phyloP scores from a whole-genome alignment of 1,139 yeast species.

The Candida dubliniensis region DNA sequence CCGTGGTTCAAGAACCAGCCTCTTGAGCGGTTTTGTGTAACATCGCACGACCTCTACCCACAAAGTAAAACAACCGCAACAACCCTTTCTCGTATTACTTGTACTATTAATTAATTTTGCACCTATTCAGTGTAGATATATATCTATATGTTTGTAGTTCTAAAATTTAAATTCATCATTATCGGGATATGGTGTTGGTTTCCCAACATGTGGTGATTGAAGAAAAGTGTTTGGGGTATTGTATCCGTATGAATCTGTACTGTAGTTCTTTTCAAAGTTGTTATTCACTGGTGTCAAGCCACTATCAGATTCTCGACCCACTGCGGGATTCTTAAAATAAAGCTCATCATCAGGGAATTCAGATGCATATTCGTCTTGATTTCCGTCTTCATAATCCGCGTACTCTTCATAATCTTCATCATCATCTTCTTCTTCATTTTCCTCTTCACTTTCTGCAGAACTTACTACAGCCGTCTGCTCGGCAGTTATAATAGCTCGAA shows the following conservation, averaged over 20 bases:
- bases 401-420: background rate
- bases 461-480: constrained; percentile 31
- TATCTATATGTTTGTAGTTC: background rate
- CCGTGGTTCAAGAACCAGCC: no score
- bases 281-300: background rate
- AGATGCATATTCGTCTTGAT: background rate
- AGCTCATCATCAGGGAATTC: background rate
- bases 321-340: background rate
- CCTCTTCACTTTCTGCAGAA: constrained; percentile 2
- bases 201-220: background rate
- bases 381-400: background rate
- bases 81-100: no score
- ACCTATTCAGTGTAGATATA: background rate
- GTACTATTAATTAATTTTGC: no score
- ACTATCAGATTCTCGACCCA: background rate
- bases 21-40: no score
- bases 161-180: constrained; percentile 1
- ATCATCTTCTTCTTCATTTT: background rate
- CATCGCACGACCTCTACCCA: no score
- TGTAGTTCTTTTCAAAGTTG: background rate
- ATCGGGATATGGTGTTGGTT: background rate
- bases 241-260: background rate
- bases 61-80: no score
- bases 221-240: background rate
- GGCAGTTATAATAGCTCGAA: constrained; percentile 42